Base-by-base conservation (phyloP, 768 basidiomycete genomes). In the Plicaturopsis crispa region DNA sequence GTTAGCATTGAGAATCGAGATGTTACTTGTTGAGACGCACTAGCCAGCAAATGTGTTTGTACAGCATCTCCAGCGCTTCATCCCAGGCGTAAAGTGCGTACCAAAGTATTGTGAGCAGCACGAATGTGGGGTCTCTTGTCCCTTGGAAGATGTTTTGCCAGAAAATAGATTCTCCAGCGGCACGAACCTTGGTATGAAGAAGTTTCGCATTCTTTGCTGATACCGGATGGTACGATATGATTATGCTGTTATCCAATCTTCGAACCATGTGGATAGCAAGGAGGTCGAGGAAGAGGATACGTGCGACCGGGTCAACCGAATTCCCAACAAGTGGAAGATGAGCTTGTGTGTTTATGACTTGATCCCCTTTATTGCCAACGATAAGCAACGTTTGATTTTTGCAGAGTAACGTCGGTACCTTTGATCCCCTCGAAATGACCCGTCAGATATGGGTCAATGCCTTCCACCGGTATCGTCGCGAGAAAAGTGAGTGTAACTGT, bases 51-150 rank as follows among this genome's bases (percentile, higher is more conserved):
- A 79, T 65, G 46, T 79, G 72, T 7, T 48, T 44, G 40, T 75
- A 77, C 24, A 79, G 47, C 11, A 57, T 54, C 46, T 77, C 75
- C 18, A 78, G 59, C 0, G 73, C 56, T 50, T 80, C 73, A 35
- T 79, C 78, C 75, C 78, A 79, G 1, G 75, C 67, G 48, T 79
- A 79, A 19, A 78, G 47, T 1, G 73, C 67, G 40, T 76, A 75
- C 78, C 77, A 79, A 17, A 79, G 51, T 5, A 70, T 54, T 33
- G 69, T 60, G 5, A 79, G 45, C 32, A 78, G 58, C 6, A 78
- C 47, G 39, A 77, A 75, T 0, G 75, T 79, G 5, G 76, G 72
- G 40, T 78, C 77, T 4, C 55, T 59, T 35, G 37, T 61, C 57
- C 6, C 52, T 51, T 10, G 45, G 35, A 67, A 59, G 22, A 66